Evolutionary conservation across 2,329 filamentous ascomycete genomes (phyloP), one percentile per base, ranked within the genome.

Genomic region (Aspergillus tubingensis): DNA sequence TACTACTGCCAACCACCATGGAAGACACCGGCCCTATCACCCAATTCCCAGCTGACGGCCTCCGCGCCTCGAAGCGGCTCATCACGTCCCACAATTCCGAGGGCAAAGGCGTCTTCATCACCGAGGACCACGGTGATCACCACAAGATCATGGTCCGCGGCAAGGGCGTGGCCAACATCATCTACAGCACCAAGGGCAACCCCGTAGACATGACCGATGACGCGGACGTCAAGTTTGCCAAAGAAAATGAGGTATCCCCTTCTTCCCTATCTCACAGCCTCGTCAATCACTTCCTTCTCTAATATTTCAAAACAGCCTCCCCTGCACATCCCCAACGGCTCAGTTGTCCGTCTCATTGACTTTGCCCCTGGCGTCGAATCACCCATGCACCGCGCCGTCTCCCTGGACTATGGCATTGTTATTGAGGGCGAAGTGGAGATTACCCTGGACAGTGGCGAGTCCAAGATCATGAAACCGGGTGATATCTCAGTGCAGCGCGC

Each of bases 381-480:
- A 2, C 38, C 38, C 38, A 17, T 54, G 19, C 57, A 54, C 57
- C 57, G 57, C 8, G 17, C 50, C 1, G 32, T 59, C 3, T 23
- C 21, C 5, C 10, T 59, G 17, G 57, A 41, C 17, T 53, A 53
- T 21, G 50, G 50, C 10, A 41, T 54, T 8, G 49, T 54, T 6
- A 39, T 44, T 1, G 36, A 53, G 17, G 49, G 57, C 17, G 57
- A 21, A 19, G 23, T 59, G 48, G 38, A 59, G 27, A 6, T 59
- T 25, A 21, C 41, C 2, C 49, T 59, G 19, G 57, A 59, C 10
- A 44, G 36, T 8, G 57, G 57, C n/a, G 57, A 59, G 57, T 21
- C 44, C 21, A 39, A 50, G 11, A 17, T 59, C 25, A 47, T 54
- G 57, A 30, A 53, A 8, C 57, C 49, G 25, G 49, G 57, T 8